These are phyloP conservation scores for Pythium rhizo-oryzae DNA, from an alignment of 352 stramenopile genomes.

Conservation along the genomic window DNA sequence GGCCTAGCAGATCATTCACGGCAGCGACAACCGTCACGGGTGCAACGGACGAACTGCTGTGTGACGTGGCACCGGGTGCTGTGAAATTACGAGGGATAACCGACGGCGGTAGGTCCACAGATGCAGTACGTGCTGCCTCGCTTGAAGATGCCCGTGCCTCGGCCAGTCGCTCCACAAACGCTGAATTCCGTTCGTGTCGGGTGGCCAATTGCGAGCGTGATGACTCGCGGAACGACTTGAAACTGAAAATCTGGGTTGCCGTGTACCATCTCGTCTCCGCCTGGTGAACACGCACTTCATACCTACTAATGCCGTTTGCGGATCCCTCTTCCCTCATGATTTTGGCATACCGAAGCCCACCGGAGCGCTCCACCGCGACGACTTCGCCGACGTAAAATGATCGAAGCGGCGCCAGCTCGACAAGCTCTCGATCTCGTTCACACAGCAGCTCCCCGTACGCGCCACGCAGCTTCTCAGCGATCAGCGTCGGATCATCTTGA, in stretches of 20 bases:
- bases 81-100: not conserved
- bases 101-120: constrained; percentile 3
- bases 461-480: constrained; percentile 71
- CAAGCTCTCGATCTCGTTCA: constrained; percentile 50
- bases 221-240: constrained; percentile 51
- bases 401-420: constrained; percentile 66
- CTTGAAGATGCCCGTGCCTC: not conserved
- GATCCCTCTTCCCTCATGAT: constrained; percentile 48
- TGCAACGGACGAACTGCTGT: constrained; percentile 22
- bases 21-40: constrained; percentile 60
- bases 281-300: constrained; percentile 65
- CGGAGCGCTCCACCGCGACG: constrained; percentile 56
- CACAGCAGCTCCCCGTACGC: constrained; percentile 53
- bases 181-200: constrained; percentile 11
- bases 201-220: not conserved
- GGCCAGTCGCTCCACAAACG: constrained; percentile 22
- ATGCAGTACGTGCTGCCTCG: not conserved
- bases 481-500: constrained; percentile 61
- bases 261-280: constrained; percentile 40
- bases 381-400: constrained; percentile 72
- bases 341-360: constrained; percentile 62
- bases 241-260: constrained; percentile 74
- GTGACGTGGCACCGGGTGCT: not conserved
- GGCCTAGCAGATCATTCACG: constrained; percentile 73
- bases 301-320: constrained; percentile 46